A percentile compares a stretch with the other conserved stretches of the same genome.
Conservation (phyloP, 805 yeast species). For the Candida koratica region DNA sequence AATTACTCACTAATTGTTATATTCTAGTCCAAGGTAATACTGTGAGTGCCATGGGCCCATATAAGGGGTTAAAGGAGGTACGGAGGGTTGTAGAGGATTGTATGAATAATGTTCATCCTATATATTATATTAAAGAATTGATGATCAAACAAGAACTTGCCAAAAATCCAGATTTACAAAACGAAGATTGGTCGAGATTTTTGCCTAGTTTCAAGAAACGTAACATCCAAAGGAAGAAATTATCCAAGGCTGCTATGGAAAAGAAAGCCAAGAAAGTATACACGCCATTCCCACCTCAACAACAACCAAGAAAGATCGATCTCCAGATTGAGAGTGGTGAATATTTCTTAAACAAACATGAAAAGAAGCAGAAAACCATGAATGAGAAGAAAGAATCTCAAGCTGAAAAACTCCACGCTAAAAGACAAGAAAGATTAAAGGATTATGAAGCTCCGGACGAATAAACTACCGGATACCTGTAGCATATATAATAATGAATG, state of each 20-base stretch:
- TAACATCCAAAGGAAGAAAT: constrained; percentile 87
- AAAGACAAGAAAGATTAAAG: constrained; percentile 66
- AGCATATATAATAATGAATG: no score
- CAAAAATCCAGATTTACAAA: constrained; percentile 89
- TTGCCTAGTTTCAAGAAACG: constrained; percentile 95
- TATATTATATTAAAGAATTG: constrained; percentile 92
- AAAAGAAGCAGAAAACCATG: constrained; percentile 66
- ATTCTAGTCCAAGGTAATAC: constrained; percentile 96
- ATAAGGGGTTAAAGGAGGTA: constrained; percentile 83
- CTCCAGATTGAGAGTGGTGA: constrained; percentile 97
- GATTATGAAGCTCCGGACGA: constrained; percentile 88
- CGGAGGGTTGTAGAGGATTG: constrained; percentile 96
- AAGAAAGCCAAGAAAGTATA: constrained; percentile 67
- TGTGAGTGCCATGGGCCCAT: constrained; percentile 96
- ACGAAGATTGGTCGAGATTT: constrained; percentile 96
- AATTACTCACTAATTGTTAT: constrained; percentile 91
- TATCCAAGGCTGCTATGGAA: constrained; percentile 46
- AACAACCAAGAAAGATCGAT: constrained; percentile 94
- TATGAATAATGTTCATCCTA: constrained; percentile 96
- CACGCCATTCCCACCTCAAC: constrained; percentile 99
- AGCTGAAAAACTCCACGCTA: constrained; percentile 60
- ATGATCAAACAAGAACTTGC: constrained; percentile 96
- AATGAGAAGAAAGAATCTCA: constrained; percentile 79
- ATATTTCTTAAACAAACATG: constrained; percentile 85
- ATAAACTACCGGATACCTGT: no score